phyloP scores from a whole-genome alignment of 192 early-diverging fungal species.

The Podila clonocystis region DNA sequence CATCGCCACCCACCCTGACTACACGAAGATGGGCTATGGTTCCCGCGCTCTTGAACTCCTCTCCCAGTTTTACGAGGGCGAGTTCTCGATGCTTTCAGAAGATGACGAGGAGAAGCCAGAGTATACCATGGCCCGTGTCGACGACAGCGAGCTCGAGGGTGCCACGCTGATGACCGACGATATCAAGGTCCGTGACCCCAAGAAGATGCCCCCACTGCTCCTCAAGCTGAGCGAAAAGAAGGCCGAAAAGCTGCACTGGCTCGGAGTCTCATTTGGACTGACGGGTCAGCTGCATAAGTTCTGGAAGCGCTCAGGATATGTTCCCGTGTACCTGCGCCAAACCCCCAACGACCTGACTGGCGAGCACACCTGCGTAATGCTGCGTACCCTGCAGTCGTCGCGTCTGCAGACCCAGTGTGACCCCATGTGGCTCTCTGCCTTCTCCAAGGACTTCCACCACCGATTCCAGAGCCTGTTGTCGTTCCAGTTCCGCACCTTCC shows the following conservation, averaged over 20 bases:
- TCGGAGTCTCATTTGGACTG: slow-evolving; percentile 96
- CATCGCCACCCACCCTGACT: slow-evolving; percentile 98
- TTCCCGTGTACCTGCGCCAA: slow-evolving; percentile 96
- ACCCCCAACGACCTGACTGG: slow-evolving; percentile 97
- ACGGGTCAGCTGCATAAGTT: slow-evolving; percentile 93
- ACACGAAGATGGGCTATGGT: slow-evolving; percentile 98
- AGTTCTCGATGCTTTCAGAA: slow-evolving; percentile 75
- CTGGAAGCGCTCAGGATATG: slow-evolving; percentile 92
- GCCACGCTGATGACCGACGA: slow-evolving; percentile 69
- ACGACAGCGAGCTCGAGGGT: slow-evolving; percentile 63
- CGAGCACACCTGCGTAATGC: slow-evolving; percentile 98
- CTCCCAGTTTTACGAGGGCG: slow-evolving; percentile 88
- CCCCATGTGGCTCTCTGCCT: slow-evolving; percentile 85
- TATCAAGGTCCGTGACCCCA: slow-evolving; percentile 86
- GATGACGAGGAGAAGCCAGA: slow-evolving; percentile 64
- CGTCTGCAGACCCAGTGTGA: slow-evolving; percentile 59
- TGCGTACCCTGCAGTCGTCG: slow-evolving; percentile 74
- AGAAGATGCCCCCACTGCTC: slow-evolving; percentile 92
- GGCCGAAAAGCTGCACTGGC: slow-evolving; percentile 86
- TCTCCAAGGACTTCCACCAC: slow-evolving; percentile 91
- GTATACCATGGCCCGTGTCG: slow-evolving; percentile 55
- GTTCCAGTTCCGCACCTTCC: slow-evolving; percentile 89
- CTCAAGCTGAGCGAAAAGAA: slow-evolving; percentile 85
- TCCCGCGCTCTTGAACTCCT: slow-evolving; percentile 86
- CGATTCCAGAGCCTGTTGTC: slow-evolving; percentile 90